Evolutionary conservation across 805 yeast species (phyloP).

Genomic region (Candida berthetii): DNA sequence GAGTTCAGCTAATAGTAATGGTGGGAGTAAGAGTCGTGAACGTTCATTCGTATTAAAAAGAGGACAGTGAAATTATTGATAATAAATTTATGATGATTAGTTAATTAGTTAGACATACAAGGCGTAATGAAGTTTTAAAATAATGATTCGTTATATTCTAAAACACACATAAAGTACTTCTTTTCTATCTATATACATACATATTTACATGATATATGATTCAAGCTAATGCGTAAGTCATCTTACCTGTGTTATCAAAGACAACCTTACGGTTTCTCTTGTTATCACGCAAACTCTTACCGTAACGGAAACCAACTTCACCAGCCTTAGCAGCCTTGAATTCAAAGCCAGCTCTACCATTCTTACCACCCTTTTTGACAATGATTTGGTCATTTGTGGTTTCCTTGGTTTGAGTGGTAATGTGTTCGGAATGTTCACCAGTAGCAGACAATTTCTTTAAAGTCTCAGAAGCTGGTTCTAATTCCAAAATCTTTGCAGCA

Average conservation of each 20-base stretch:
- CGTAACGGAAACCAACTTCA: slow-evolving; percentile 85
- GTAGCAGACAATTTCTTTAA: slow-evolving; percentile 59
- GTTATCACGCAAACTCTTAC: slow-evolving; percentile 83
- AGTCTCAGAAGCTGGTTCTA: slow-evolving; percentile 84
- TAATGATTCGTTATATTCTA: too few relatives aligned
- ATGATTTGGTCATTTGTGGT: slow-evolving; percentile 3
- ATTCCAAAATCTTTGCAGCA: slow-evolving; percentile 77
- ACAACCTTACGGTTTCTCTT: slow-evolving; percentile 77
- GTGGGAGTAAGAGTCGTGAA: too few relatives aligned
- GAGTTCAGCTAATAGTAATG: background rate
- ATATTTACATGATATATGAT: too few relatives aligned
- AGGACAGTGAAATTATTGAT: too few relatives aligned
- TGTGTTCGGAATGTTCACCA: slow-evolving; percentile 39
- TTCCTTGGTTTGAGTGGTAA: slow-evolving; percentile 43
- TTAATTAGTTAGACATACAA: too few relatives aligned
- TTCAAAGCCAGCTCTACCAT: slow-evolving; percentile 64
- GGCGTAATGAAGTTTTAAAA: too few relatives aligned
- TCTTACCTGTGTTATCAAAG: slow-evolving; percentile 63
- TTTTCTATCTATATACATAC: too few relatives aligned
- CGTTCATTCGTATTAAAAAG: too few relatives aligned
- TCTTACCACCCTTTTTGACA: too few relatives aligned
- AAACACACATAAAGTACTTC: too few relatives aligned
- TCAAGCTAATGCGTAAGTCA: slow-evolving; percentile 14
- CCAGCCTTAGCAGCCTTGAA: slow-evolving; percentile 80
- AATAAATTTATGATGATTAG: too few relatives aligned